A percentile compares a stretch with the other conserved stretches of the same genome.
Conservation (phyloP, 2,329 filamentous ascomycete genomes). For the Colletotrichum tabaci region DNA sequence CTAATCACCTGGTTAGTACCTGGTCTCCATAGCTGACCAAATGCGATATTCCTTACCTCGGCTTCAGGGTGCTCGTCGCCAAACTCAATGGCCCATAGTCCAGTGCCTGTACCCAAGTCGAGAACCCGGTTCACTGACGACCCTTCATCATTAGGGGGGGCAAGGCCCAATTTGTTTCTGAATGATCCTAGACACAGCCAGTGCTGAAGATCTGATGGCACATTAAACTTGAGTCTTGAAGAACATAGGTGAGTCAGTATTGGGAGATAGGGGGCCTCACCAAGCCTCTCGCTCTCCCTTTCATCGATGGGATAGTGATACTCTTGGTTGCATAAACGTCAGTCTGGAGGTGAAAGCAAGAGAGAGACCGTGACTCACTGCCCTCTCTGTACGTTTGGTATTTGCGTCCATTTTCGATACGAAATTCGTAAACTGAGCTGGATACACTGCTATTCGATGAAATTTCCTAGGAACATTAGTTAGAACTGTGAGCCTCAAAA, state of each 20-base stretch:
- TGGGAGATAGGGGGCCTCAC: not conserved
- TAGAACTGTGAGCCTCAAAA: no score
- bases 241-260: no score
- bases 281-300: not conserved
- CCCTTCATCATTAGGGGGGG: not conserved
- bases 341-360: not conserved
- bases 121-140: constrained; percentile 39
- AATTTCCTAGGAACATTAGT: no score
- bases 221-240: no score
- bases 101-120: constrained; percentile 46
- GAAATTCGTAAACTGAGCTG: not conserved
- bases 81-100: constrained; percentile 46
- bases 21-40: no score
- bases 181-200: not conserved
- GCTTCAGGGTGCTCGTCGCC: constrained; percentile 49
- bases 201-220: not conserved
- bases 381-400: not conserved
- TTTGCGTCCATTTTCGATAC: not conserved
- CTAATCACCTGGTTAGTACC: constrained; percentile 15
- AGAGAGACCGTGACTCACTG: not conserved
- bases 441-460: not conserved
- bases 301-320: constrained; percentile 2
- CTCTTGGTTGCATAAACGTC: not conserved
- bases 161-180: not conserved
- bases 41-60: constrained; percentile 40